A percentile compares a stretch with the other conserved stretches of the same genome.
Evolutionary conservation across 1,139 yeast genomes (phyloP).

Genomic region (Taiozyma sp.): DNA sequence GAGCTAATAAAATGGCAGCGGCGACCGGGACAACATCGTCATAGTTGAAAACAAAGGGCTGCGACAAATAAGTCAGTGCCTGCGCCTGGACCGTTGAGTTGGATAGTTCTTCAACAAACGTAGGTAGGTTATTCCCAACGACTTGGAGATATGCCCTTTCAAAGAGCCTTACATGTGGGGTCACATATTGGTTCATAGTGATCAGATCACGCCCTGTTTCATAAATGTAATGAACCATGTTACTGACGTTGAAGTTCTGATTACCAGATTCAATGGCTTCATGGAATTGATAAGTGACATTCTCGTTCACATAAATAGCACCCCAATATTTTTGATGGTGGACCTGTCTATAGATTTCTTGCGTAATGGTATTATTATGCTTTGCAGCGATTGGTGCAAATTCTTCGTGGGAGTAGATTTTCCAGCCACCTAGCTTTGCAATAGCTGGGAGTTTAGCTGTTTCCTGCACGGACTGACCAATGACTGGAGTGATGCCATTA

Average conservation of each 20-base stretch:
- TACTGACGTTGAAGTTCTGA: conserved; percentile 23
- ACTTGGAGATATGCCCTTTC: conserved; percentile 26
- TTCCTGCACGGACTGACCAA: conserved; percentile 32
- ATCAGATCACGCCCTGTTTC: conserved; percentile 52
- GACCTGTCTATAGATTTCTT: conserved; percentile 29
- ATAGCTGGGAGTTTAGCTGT: conserved; percentile 26
- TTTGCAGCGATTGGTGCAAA: conserved; percentile 8
- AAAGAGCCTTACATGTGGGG: conserved; percentile 33
- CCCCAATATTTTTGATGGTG: conserved; percentile 52
- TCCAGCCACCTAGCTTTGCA: conserved; percentile 37
- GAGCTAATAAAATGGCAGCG: conserved; percentile 51
- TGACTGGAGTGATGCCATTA: conserved; percentile 25
- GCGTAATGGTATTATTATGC: conserved; percentile 9
- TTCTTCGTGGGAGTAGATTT: conserved; percentile 16
- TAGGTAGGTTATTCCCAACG: conserved; percentile 14
- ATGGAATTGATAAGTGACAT: conserved; percentile 36
- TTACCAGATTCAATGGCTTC: conserved; percentile 29
- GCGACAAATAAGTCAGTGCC: conserved; percentile 4
- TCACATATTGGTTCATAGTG: conserved; percentile 35
- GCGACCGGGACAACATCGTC: conserved; percentile 46
- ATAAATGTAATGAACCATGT: conserved; percentile 33
- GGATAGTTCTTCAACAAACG: background rate
- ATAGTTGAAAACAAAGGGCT: conserved; percentile 26
- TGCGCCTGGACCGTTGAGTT: background rate
- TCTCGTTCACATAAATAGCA: conserved; percentile 42